These are phyloP conservation scores for Trichosphaerium sp. DNA, from an alignment of 78 protist genomes.

Conservation along the genomic window DNA sequence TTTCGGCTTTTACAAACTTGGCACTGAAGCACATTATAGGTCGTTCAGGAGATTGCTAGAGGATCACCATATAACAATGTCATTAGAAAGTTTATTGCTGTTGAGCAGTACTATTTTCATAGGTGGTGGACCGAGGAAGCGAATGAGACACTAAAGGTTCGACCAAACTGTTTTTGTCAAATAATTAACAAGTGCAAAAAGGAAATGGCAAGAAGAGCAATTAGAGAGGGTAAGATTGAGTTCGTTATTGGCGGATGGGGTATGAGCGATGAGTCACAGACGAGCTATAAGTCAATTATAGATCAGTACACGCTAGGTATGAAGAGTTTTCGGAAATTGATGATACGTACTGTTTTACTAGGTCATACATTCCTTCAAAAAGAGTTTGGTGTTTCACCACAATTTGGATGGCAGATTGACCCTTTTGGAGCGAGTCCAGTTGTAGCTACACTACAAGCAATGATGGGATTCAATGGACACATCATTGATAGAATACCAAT, in stretches of 20 bases:
- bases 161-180: neutral
- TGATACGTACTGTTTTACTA: too few species aligned
- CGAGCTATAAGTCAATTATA: neutral
- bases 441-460: neutral
- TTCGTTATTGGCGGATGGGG: conserved; percentile 24
- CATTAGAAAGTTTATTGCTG: neutral
- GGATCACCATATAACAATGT: neutral
- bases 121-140: neutral
- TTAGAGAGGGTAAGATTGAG: neutral
- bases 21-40: neutral
- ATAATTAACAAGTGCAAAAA: neutral
- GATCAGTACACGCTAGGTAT: neutral
- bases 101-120: neutral
- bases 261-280: conserved; percentile 13
- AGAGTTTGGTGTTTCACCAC: neutral
- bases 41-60: neutral
- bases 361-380: conserved; percentile 5
- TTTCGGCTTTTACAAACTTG: too few species aligned
- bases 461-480: neutral
- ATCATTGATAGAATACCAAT: neutral
- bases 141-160: neutral
- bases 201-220: neutral
- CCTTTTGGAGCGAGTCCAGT: conserved; percentile 8
- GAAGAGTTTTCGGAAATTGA: too few species aligned
- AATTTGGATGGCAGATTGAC: conserved; percentile 27